Conservation (phyloP, 2,329 filamentous ascomycete species). For the Endoconidiophora polonica region DNA sequence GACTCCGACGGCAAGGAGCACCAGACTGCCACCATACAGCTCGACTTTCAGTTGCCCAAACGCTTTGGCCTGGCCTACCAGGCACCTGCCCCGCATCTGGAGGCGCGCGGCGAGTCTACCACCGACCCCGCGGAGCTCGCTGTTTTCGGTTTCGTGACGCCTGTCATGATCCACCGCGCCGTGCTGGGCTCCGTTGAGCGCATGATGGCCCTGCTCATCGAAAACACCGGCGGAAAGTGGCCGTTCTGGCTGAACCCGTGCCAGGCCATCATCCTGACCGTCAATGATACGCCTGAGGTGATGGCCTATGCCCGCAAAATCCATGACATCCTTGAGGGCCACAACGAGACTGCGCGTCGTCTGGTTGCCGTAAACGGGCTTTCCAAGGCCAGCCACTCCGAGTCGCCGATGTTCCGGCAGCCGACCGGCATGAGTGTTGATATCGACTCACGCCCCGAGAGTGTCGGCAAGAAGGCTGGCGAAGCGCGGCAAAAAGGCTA, state of each 20-base stretch:
- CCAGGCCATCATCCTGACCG: constrained; percentile 57
- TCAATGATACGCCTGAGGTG: constrained; percentile 44
- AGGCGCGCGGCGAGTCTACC: constrained; percentile 35
- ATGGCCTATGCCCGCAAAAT: constrained; percentile 31
- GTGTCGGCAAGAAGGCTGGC: constrained; percentile 51
- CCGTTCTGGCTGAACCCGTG: constrained; percentile 79
- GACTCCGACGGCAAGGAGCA: constrained; percentile 75
- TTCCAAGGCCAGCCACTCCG: no score
- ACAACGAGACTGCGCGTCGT: constrained; percentile 16
- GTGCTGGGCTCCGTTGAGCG: constrained; percentile 73
- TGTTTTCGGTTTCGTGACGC: constrained; percentile 41
- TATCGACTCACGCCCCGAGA: constrained; percentile 45
- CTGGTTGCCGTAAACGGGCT: no score
- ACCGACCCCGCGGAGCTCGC: constrained; percentile 30
- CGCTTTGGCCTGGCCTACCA: constrained; percentile 64
- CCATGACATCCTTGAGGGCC: constrained; percentile 30
- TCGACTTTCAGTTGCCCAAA: constrained; percentile 78
- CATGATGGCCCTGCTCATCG: constrained; percentile 70
- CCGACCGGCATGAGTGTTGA: constrained; percentile 51
- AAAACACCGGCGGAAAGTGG: constrained; percentile 65
- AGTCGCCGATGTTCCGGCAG: constrained; percentile 24
- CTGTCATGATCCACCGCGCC: constrained; percentile 72
- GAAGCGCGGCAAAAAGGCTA: constrained; percentile 60
- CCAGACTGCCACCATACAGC: constrained; percentile 75
- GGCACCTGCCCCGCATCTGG: constrained; percentile 35